These are phyloP conservation scores for Aspergillus pseudotamarii DNA, from an alignment of 2,329 filamentous ascomycete species.

Conservation along the genomic window DNA sequence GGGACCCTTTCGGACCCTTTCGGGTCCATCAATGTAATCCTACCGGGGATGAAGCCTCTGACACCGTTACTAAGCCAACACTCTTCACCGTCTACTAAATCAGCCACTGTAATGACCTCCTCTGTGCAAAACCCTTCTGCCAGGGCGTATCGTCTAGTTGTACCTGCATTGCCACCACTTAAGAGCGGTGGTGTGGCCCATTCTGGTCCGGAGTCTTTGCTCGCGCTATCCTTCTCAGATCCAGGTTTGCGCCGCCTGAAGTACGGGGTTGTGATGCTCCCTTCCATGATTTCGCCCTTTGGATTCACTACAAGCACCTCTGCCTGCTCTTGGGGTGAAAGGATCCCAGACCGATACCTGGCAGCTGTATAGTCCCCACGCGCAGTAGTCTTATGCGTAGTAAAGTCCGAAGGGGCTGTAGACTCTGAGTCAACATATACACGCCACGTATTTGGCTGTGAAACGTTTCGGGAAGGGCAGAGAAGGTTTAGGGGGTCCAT, in stretches of 20 bases:
- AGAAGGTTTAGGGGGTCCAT: constrained; percentile 31
- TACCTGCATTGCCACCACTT: constrained; percentile 80
- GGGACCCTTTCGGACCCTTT: background rate
- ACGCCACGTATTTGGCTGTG: constrained; percentile 42
- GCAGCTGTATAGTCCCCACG: constrained; percentile 73
- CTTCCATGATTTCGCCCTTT: constrained; percentile 75
- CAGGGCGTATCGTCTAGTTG: constrained; percentile 81
- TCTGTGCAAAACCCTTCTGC: constrained; percentile 69
- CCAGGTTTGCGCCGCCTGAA: constrained; percentile 61
- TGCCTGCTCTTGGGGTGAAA: constrained; percentile 44
- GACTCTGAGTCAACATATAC: constrained; percentile 56
- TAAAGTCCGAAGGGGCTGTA: constrained; percentile 65
- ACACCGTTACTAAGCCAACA: constrained; percentile 91
- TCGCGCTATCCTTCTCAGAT: background rate
- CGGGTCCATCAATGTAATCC: constrained; percentile 22
- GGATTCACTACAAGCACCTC: constrained; percentile 78
- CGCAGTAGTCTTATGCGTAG: constrained; percentile 81
- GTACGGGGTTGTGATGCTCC: constrained; percentile 79
- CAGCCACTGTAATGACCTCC: constrained; percentile 60
- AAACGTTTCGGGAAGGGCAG: constrained; percentile 23
- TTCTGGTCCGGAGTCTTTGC: constrained; percentile 42
- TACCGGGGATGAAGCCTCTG: constrained; percentile 68
- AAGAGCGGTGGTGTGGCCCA: constrained; percentile 84
- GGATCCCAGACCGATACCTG: constrained; percentile 62
- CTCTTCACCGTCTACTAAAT: constrained; percentile 70